phyloP scores from a whole-genome alignment of 2,329 filamentous ascomycete species.

The Colletotrichum horii region DNA sequence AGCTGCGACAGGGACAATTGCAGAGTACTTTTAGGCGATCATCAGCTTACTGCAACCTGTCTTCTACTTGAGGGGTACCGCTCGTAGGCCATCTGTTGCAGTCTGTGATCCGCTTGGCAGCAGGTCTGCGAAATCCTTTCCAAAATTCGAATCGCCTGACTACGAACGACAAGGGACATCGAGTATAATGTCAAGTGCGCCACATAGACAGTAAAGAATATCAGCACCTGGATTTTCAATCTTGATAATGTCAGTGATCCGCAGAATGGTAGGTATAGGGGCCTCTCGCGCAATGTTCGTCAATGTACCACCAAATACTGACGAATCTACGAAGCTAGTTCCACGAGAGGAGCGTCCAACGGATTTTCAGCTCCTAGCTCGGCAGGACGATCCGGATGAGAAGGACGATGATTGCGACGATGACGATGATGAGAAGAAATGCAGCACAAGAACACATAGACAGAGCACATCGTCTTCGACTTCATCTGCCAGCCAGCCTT shows the following conservation, averaged over 20 bases:
- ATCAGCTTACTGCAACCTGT: not conserved
- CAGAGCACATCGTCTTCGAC: not conserved
- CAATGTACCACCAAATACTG: not conserved
- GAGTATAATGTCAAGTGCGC: not conserved
- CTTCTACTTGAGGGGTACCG: not conserved
- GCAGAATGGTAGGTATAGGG: not conserved
- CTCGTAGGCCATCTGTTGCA: rapidly evolving
- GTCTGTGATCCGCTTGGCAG: not conserved
- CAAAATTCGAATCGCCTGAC: not conserved
- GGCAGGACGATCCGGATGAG: not conserved
- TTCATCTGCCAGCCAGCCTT: not conserved
- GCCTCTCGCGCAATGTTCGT: not conserved
- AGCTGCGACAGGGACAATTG: not conserved
- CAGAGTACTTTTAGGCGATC: rapidly evolving
- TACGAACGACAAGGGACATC: not conserved
- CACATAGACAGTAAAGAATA: not conserved
- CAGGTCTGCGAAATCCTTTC: not conserved
- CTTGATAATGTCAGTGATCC: not conserved
- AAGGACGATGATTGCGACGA: not conserved
- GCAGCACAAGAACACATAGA: not conserved
- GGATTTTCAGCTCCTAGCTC: not conserved
- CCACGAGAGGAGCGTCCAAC: not conserved
- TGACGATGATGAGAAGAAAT: not conserved
- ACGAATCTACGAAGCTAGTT: not conserved
- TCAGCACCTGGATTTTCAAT: not conserved